Evolutionary conservation across 768 basidiomycete species (phyloP).

Genomic region (Udeniomyces megalosporus): DNA sequence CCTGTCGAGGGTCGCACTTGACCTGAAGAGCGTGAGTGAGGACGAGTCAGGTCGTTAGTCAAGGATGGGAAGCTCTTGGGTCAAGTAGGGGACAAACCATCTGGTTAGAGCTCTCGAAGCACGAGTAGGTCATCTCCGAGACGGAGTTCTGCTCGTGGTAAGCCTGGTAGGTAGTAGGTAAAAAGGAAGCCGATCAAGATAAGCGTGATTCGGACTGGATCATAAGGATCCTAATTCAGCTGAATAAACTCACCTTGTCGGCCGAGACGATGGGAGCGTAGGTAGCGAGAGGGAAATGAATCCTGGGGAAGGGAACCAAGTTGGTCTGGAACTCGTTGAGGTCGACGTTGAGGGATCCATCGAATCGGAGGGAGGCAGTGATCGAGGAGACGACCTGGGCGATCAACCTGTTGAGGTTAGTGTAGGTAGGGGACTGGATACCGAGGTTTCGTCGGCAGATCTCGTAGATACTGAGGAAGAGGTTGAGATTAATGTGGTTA

Average conservation of each 20-base stretch:
- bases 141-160: constrained; percentile 94
- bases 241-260: constrained; percentile 44
- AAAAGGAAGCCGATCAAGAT: too few relatives aligned
- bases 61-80: background rate
- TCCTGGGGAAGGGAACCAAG: constrained; percentile 95
- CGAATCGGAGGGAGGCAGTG: constrained; percentile 92
- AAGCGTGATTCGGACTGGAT: too few relatives aligned
- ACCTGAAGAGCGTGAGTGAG: constrained; percentile 28
- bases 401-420: constrained; percentile 88
- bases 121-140: constrained; percentile 93
- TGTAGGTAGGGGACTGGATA: constrained; percentile 70
- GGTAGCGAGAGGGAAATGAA: constrained; percentile 94
- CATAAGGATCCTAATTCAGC: too few relatives aligned
- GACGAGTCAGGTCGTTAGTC: background rate
- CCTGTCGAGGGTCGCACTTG: constrained; percentile 88
- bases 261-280: constrained; percentile 83
- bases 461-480: constrained; percentile 59
- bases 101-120: constrained; percentile 92
- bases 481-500: background rate
- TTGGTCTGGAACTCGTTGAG: constrained; percentile 98
- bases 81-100: constrained; percentile 46
- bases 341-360: constrained; percentile 93
- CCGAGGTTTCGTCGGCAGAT: constrained; percentile 94
- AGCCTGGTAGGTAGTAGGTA: constrained; percentile 30
- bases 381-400: constrained; percentile 97